Base-by-base conservation (phyloP, 805 yeast genomes). In the Metschnikowia vanudenii region DNA sequence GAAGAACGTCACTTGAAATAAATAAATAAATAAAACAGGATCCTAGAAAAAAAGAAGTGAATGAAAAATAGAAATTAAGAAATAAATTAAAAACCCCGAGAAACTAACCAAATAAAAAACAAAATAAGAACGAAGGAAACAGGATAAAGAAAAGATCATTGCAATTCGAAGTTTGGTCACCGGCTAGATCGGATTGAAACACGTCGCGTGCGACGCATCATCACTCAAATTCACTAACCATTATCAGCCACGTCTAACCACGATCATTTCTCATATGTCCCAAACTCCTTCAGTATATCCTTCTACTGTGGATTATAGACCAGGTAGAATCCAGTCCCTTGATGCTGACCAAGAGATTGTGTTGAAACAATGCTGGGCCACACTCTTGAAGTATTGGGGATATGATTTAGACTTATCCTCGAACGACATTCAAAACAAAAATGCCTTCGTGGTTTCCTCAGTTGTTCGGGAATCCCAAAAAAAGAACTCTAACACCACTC, bases 381-480 rank as follows among this genome's bases (percentile, higher is more conserved):
- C 50, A 7, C 43, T 55, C n/a, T 37, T 55, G 30, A 45, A 37
- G 31, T 46, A 46, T 24, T 49, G 83, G 74, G 89, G 88, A 4
- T 71, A 76, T 56, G 61, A 54, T 0, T 50, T 78, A 16, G 55
- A 56, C 34, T 56, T 72, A 31, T 51, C 61, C 6, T 43, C 41
- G 13, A 62, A 57, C 9, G 75, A 70, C 41, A 41, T 71, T 28
- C 48, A 51, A 20, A 63, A 53, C 46, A 55, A 57, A 30, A 66
- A 62, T 39, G 61, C 70, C 36, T 69, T 56, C 45, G 64, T 69
- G 17, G 59, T 68, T 16, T 67, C 74, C 3, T 52, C 61, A 26
- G 26, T 43, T 22, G 41, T 50, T 19, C 35, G 30, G 51, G n/a
- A 59, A 54, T 50, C 53, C 18, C 35, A 41, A 4, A 39, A 40